Evolutionary conservation across 352 stramenopile genomes (phyloP).

Genomic region (Phytophthora pluvialis): DNA sequence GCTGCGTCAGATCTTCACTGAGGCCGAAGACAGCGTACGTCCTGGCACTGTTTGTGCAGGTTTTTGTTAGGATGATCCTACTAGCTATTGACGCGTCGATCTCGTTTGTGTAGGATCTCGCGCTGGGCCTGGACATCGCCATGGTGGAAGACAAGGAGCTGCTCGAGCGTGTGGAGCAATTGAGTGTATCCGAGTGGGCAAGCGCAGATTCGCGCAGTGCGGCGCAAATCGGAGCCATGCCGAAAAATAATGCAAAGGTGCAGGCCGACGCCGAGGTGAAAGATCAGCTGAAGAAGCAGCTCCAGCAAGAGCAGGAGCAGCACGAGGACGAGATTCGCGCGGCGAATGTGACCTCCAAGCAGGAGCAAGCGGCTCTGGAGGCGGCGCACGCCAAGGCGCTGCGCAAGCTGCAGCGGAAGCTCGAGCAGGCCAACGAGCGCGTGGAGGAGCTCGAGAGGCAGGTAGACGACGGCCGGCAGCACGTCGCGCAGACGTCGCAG

Average conservation of each 20-base stretch:
- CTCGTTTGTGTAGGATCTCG: conserved; percentile 45
- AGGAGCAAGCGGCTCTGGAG: conserved; percentile 56
- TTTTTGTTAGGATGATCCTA: not conserved
- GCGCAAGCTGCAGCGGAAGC: conserved; percentile 62
- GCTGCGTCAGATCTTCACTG: conserved; percentile 79
- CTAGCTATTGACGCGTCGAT: not conserved
- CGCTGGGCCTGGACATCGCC: conserved; percentile 74
- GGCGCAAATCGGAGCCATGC: conserved; percentile 28
- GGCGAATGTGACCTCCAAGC: conserved; percentile 50
- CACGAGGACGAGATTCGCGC: conserved; percentile 71
- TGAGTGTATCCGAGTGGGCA: conserved; percentile 78
- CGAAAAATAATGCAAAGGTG: conserved; percentile 37
- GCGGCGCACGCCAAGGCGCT: conserved; percentile 59
- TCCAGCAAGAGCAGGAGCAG: conserved; percentile 48
- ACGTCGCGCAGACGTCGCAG: conserved; percentile 81
- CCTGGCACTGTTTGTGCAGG: not conserved
- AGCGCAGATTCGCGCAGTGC: conserved; percentile 41
- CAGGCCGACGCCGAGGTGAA: conserved; percentile 20
- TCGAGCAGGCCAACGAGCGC: conserved; percentile 55
- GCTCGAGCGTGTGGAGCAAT: conserved; percentile 76
- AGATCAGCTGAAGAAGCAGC: conserved; percentile 39
- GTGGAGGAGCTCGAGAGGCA: conserved; percentile 64
- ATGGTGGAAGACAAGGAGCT: conserved; percentile 78
- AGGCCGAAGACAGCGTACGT: conserved; percentile 70
- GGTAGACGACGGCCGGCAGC: conserved; percentile 66